Base-by-base conservation (phyloP, 768 basidiomycete genomes). In the Kwoniella europaea region DNA sequence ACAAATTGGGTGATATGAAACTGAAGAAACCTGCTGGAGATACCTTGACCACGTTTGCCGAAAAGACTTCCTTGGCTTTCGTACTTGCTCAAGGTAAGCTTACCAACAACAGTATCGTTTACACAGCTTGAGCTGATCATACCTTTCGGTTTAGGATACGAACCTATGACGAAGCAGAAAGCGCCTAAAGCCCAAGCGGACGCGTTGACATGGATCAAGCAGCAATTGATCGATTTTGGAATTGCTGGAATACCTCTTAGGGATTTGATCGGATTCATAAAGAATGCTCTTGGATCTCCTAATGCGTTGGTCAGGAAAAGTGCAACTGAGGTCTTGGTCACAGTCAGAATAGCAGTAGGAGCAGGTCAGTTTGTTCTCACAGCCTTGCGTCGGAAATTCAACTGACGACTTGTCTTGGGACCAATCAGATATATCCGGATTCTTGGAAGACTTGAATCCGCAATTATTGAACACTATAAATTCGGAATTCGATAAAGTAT, bases 161-260 rank as follows among this genome's bases (percentile, higher is more conserved):
- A 98, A 24, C 91, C 96, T 0, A 85, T 99, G 77, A 88, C 89
- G 35, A 97, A 95, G 84, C 94, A 94, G 82, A 99, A 99, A 82
- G 96, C 97, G 3, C 96, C 97, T 0, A 99, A 98, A 84, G 93
- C 94, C 54, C 87, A 98, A 43, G 93, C 94, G 0, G 97, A 99
- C 81, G 90, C 94, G 2, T 84, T 95, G 58, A 85, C 86, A 27
- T 98, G 96, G 94, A 88, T 97, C 68, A 93, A 94, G 69, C 88
- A 89, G 43, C 91, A 91, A 9, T 84, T 99, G 42, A 86, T 86
- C 18, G 97, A 98, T 67, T 99, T 99, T 81, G 97, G 97, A 52
- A 92, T 94, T 71, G 87, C 89, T 27, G 95, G 95, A 4, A 79
- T 99, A 42, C 89, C 91, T 4, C 86, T 98, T 42, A 88, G 93